These are phyloP conservation scores for Lasiodiplodia gonubiensis DNA, from an alignment of 2,329 filamentous ascomycete genomes.

Conservation along the genomic window DNA sequence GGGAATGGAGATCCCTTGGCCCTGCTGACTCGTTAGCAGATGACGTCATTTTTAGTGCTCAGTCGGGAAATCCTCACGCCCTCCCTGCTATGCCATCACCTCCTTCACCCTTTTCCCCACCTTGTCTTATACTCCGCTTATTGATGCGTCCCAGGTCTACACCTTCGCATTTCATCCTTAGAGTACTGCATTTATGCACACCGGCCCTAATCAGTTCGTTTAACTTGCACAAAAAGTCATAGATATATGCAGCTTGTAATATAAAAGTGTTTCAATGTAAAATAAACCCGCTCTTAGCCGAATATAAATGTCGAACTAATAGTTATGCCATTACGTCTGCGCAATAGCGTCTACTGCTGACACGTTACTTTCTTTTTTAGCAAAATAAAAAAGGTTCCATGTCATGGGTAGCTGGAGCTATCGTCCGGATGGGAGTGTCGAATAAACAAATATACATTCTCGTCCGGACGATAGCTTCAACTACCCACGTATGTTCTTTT, in stretches of 20 bases:
- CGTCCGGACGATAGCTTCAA: too few species aligned
- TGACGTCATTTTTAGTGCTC: background rate
- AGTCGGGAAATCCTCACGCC: background rate
- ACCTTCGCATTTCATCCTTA: background rate
- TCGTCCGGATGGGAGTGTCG: too few species aligned
- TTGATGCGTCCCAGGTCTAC: background rate
- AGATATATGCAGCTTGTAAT: slow-evolving; percentile 6
- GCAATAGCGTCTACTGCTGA: too few species aligned
- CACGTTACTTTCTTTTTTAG: too few species aligned
- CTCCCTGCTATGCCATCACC: background rate
- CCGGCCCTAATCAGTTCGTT: background rate
- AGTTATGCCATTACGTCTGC: too few species aligned
- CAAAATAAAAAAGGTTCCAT: too few species aligned
- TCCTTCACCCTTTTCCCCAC: background rate
- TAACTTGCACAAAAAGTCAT: background rate
- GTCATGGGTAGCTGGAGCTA: too few species aligned
- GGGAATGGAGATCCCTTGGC: background rate
- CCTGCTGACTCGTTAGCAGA: slow-evolving; percentile 11
- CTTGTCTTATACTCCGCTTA: background rate
- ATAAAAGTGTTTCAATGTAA: background rate
- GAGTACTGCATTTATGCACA: background rate
- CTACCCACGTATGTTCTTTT: too few species aligned
- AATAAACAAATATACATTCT: too few species aligned
- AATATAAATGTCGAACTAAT: too few species aligned
- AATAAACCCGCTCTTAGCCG: background rate